phyloP scores from a whole-genome alignment of 2,329 filamentous ascomycete genomes.

The Fusarium proliferatum region DNA sequence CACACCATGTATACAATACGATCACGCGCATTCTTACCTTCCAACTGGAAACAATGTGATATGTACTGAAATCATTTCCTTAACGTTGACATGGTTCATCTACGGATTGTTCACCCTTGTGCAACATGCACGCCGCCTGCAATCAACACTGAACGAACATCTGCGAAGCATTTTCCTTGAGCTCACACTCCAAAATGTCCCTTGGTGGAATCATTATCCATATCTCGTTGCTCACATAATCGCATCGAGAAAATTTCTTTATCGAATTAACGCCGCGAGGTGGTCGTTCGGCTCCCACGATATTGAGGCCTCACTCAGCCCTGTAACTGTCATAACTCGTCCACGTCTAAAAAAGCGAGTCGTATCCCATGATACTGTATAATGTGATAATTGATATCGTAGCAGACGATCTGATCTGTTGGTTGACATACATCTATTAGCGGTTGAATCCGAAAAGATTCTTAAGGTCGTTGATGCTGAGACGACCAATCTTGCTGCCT shows the following conservation, averaged over 20 bases:
- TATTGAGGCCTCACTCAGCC: not conserved
- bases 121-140: not conserved
- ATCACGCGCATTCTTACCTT: not conserved
- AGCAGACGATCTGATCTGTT: not conserved
- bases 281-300: not conserved
- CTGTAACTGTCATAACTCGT: conserved; percentile 8
- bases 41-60: not conserved
- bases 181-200: not conserved
- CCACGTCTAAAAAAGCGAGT: conserved; percentile 4
- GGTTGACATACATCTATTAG: not conserved
- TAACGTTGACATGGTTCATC: not conserved
- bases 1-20: not conserved
- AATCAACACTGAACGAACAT: not conserved
- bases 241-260: not conserved
- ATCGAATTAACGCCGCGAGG: conserved; percentile 7
- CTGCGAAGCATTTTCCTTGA: not conserved
- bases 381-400: not conserved
- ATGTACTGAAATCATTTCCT: not conserved
- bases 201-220: not conserved
- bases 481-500: conserved; percentile 71
- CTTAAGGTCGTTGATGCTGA: conserved; percentile 74
- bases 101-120: not conserved
- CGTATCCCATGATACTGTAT: not conserved
- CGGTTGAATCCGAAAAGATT: conserved; percentile 67
- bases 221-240: not conserved